Evolutionary conservation across 176 grass and related monocot genomes (phyloP), one percentile per base, ranked within the genome.

Genomic region (Thalia dealbata): DNA sequence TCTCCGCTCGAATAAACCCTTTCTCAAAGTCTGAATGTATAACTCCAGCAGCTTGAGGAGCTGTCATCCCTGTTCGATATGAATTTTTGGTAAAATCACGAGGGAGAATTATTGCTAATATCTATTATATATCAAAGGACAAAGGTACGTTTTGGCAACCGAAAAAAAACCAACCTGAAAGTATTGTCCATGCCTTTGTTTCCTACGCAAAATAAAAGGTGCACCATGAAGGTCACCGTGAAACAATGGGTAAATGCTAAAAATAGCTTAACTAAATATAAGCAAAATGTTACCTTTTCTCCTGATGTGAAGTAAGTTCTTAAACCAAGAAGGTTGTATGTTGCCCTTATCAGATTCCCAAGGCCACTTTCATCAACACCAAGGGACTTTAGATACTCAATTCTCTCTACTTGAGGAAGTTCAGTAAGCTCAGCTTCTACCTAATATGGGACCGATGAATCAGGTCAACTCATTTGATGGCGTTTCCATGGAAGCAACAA

Each of bases 21-120:
- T 97, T 97, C 78, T 97, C 90, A 64, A 97, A 97, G 76, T 97
- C 95, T n/a, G 87, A 90, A 65, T 97, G 95, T 82, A 97, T 97
- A 83, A 97, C 95, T 54, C 90, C 95, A 16, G 95, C 95, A 78
- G 95, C 95, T 76, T 97, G 95, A 81, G 95, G 95, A 21, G 95
- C 95, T 68, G 90, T 97, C 95, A 93, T 97, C 43, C 95, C 95
- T 97, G 44, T 69, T 70, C 7, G 44, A 76, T 32, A 27, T 45
- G 42, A 48, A 70, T 10, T 23, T 18, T 42, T 10, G n/a, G 52
- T 73, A 69, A 55, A 66, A 30, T n/a, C 38, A 43, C 24, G 28
- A 30, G 67, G 28, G 58, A 41, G 7, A 38, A 55, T 27, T 46
- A 16, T 64, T 0, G 64, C 35, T 26, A 70, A 15, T 14, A 64